Conservation (phyloP, 2,329 filamentous ascomycete species). For the Fusarium nodosum region DNA sequence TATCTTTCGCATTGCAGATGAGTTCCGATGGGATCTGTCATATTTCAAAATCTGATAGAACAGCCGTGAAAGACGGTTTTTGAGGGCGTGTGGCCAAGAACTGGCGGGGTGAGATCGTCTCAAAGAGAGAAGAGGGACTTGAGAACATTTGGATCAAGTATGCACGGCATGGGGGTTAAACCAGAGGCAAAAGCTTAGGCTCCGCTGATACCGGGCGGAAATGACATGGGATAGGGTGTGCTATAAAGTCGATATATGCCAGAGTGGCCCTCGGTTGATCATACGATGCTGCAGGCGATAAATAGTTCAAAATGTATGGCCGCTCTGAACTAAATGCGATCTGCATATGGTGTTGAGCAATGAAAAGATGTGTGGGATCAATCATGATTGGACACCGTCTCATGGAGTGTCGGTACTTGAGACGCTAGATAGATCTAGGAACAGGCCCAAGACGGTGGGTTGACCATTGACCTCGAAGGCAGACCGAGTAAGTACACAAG, state of each 20-base stretch:
- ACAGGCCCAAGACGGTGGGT: not conserved
- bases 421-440: constrained; percentile 5
- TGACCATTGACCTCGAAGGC: not conserved
- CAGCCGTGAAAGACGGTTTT: not conserved
- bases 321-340: not conserved
- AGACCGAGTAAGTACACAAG: not conserved
- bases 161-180: not conserved
- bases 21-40: constrained; percentile 6
- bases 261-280: not conserved
- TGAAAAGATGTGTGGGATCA: not conserved
- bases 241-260: not conserved
- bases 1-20: not conserved
- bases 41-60: not conserved
- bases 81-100: not conserved
- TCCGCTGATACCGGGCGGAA: not conserved
- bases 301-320: not conserved
- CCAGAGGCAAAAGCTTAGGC: not conserved
- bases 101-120: not conserved
- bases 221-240: constrained; percentile 1
- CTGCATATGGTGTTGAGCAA: not conserved
- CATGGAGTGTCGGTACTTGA: constrained; percentile 7
- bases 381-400: constrained; percentile 1
- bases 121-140: not conserved
- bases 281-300: constrained; percentile 3
- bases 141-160: not conserved